These are phyloP conservation scores for Potentilla sterilis DNA, from an alignment of 306 rosid species.

Conservation along the genomic window DNA sequence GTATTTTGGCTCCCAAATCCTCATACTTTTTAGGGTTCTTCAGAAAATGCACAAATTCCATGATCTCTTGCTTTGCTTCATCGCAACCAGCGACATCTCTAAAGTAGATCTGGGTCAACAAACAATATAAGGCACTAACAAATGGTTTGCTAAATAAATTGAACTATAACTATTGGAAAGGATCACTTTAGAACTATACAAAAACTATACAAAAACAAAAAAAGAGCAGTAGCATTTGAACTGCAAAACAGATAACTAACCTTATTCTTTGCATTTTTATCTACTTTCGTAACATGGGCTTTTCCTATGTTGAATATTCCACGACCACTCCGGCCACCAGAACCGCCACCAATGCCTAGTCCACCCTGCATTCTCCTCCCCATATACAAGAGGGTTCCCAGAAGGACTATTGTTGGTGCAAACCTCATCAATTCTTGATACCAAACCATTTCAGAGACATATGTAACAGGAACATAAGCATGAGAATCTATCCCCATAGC, in stretches of 20 bases:
- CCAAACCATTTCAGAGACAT: slow-evolving; percentile 75
- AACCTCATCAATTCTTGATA: slow-evolving; percentile 65
- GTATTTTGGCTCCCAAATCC: slow-evolving; percentile 93
- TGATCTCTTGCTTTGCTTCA: slow-evolving; percentile 92
- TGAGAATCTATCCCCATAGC: slow-evolving; percentile 75
- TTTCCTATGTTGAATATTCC: slow-evolving; percentile 95
- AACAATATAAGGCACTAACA: slow-evolving; percentile 7
- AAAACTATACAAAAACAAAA: slow-evolving; percentile 8
- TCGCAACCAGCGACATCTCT: slow-evolving; percentile 98
- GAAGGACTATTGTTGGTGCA: slow-evolving; percentile 69
- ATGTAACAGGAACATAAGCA: slow-evolving; percentile 83
- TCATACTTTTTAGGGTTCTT: slow-evolving; percentile 91
- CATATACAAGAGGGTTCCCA: slow-evolving; percentile 65
- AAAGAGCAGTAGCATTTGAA: background rate
- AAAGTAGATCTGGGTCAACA: slow-evolving; percentile 58
- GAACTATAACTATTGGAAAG: background rate
- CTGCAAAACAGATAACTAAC: slow-evolving; percentile 32
- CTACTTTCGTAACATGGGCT: slow-evolving; percentile 81
- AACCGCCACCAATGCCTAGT: slow-evolving; percentile 70
- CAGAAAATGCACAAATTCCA: slow-evolving; percentile 97
- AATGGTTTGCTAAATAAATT: slow-evolving; percentile 9
- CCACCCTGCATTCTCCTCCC: slow-evolving; percentile 88
- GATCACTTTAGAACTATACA: background rate
- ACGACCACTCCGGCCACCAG: slow-evolving; percentile 66
- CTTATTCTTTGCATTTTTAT: slow-evolving; percentile 88